phyloP scores from a whole-genome alignment of 2,329 filamentous ascomycete genomes.

The Claviceps sp. region DNA sequence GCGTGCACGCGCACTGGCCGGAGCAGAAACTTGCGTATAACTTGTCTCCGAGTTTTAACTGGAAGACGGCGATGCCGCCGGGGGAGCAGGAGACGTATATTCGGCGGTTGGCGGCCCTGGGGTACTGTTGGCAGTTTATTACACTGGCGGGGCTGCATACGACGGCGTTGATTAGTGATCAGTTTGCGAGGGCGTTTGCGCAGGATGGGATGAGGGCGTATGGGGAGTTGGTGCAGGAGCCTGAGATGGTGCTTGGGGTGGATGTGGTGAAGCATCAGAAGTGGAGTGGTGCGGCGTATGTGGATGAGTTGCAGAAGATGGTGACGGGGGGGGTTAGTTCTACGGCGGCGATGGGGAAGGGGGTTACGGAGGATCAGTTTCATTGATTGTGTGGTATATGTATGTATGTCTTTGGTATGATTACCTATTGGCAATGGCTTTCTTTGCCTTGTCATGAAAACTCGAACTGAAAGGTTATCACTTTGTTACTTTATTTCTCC shows the following conservation, averaged over 20 bases:
- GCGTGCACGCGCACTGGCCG: conserved; percentile 88
- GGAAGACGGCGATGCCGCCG: conserved; percentile 91
- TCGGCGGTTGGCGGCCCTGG: conserved; percentile 67
- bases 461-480: no score
- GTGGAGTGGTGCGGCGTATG: conserved; percentile 91
- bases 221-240: conserved; percentile 93
- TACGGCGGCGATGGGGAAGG: conserved; percentile 92
- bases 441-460: no score
- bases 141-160: conserved; percentile 96
- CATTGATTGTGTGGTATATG: conserved; percentile 10
- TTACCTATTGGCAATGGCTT: no score
- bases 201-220: conserved; percentile 88
- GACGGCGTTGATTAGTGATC: conserved; percentile 81
- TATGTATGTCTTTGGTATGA: neutral
- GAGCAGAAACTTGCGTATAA: conserved; percentile 99
- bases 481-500: no score
- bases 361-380: conserved; percentile 97
- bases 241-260: conserved; percentile 79
- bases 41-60: conserved; percentile 98
- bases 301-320: conserved; percentile 94
- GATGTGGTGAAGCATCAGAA: conserved; percentile 99
- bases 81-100: conserved; percentile 97
- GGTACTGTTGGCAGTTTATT: conserved; percentile 99
- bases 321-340: conserved; percentile 83
- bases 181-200: conserved; percentile 73